A percentile compares a stretch with the other conserved stretches of the same genome.
phyloP scores from a whole-genome alignment of 2,329 filamentous ascomycete genomes.

The Exophiala mesophila region DNA sequence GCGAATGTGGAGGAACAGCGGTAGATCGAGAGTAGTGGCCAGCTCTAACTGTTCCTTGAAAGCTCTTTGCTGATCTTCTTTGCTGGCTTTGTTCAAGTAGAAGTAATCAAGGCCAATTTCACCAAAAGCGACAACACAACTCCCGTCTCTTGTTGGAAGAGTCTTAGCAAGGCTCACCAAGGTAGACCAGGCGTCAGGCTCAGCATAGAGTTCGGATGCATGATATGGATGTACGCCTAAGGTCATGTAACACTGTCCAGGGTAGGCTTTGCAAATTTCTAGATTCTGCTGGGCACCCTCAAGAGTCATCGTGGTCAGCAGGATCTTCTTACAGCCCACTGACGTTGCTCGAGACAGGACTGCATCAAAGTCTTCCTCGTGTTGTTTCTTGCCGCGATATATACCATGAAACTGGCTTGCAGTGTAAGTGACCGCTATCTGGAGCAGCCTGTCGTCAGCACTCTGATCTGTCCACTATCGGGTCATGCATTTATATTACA shows the following conservation, averaged over 20 bases:
- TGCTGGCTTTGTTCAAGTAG: slow-evolving; percentile 40
- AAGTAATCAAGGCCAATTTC: slow-evolving; percentile 51
- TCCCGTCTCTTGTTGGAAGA: slow-evolving; percentile 26
- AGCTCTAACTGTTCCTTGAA: slow-evolving; percentile 43
- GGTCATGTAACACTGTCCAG: slow-evolving; percentile 41
- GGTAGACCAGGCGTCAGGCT: slow-evolving; percentile 6
- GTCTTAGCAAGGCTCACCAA: slow-evolving; percentile 22
- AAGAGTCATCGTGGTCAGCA: slow-evolving; percentile 36
- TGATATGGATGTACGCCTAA: slow-evolving; percentile 51
- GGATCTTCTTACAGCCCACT: slow-evolving; percentile 1
- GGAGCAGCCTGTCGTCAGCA: too few species aligned
- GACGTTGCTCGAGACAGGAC: slow-evolving; percentile 7
- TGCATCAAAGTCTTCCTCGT: slow-evolving; percentile 41
- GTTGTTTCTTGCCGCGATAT: slow-evolving; percentile 48
- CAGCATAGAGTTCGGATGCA: slow-evolving; percentile 39
- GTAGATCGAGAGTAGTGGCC: slow-evolving; percentile 33
- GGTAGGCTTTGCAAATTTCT: slow-evolving; percentile 31
- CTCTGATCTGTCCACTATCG: too few species aligned
- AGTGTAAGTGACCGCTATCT: slow-evolving; percentile 31
- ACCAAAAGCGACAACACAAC: slow-evolving; percentile 43
- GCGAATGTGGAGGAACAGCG: slow-evolving; percentile 32
- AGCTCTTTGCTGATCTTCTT: slow-evolving; percentile 37
- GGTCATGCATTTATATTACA: too few species aligned
- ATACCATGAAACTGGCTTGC: slow-evolving; percentile 44
- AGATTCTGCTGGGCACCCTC: slow-evolving; percentile 39